Evolutionary conservation across 2,329 filamentous ascomycete species (phyloP).

Genomic region (Cephalotrichum gorgonifer): DNA sequence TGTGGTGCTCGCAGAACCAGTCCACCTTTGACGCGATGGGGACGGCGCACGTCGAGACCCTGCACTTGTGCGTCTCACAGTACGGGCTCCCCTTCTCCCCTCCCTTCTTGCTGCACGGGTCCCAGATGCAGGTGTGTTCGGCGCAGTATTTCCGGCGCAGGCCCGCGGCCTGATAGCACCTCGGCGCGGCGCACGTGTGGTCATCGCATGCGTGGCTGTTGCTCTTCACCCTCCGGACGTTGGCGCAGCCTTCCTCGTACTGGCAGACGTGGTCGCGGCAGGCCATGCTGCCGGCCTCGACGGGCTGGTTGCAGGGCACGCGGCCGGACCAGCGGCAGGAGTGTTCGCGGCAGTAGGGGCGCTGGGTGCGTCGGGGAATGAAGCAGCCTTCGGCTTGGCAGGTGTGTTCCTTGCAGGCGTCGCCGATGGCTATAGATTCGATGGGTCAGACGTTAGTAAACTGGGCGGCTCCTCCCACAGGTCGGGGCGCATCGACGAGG

Average conservation of each 20-base stretch:
- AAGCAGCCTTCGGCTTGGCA: slow-evolving; percentile 4
- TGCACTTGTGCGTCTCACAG: slow-evolving; percentile 4
- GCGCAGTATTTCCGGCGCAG: background rate
- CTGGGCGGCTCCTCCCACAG: background rate
- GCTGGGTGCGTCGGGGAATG: background rate
- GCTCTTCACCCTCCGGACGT: slow-evolving; percentile 3
- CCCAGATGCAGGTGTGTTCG: slow-evolving; percentile 3
- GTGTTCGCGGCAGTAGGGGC: slow-evolving; percentile 3
- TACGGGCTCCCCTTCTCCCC: background rate
- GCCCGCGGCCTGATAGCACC: background rate
- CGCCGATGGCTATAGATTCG: background rate
- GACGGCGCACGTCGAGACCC: background rate
- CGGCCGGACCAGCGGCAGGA: slow-evolving; percentile 4
- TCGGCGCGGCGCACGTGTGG: background rate
- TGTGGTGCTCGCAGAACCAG: slow-evolving; percentile 5
- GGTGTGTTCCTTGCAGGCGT: slow-evolving; percentile 4
- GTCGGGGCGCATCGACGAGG: background rate
- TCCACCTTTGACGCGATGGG: slow-evolving; percentile 3
- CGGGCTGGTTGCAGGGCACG: slow-evolving; percentile 4
- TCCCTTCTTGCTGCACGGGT: slow-evolving; percentile 1
- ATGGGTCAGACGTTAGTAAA: background rate
- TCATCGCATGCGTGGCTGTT: slow-evolving; percentile 5
- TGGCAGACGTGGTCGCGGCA: slow-evolving; percentile 5
- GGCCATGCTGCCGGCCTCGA: background rate
- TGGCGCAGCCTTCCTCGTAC: background rate